Evolutionary conservation across 306 rosid genomes (phyloP).

Genomic region (Prunus mume): DNA sequence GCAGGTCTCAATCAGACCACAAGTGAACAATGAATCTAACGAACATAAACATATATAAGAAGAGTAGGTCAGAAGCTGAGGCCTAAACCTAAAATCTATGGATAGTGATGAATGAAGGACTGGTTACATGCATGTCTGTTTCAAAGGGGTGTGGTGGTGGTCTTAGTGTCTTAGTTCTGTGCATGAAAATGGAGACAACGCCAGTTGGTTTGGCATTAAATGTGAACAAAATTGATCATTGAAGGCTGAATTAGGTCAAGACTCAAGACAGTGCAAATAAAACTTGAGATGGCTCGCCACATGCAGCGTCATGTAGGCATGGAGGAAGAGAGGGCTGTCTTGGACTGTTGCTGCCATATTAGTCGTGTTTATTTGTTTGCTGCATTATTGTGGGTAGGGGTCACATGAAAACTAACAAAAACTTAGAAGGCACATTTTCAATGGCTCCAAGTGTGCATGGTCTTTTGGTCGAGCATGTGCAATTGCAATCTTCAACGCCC

Average conservation of each 20-base stretch:
- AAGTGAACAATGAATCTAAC: background rate
- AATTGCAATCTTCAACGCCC: background rate
- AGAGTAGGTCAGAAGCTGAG: background rate
- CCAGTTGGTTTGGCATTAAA: constrained; percentile 10
- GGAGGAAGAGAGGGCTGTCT: constrained; percentile 15
- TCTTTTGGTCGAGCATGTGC: constrained; percentile 9
- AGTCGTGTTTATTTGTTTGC: background rate
- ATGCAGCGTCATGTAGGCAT: constrained; percentile 23
- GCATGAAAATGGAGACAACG: constrained; percentile 9
- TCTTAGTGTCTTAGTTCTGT: background rate
- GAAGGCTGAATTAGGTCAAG: background rate
- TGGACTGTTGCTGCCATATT: constrained; percentile 29
- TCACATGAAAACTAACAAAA: background rate
- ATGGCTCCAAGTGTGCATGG: constrained; percentile 16
- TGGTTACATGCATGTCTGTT: constrained; percentile 6
- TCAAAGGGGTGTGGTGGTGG: constrained; percentile 1
- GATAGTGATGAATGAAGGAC: background rate
- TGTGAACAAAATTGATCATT: background rate
- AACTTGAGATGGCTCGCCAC: constrained; percentile 6
- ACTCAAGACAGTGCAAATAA: background rate
- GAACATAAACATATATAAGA: background rate
- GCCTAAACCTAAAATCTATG: background rate
- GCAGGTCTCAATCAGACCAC: background rate
- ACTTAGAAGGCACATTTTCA: background rate
- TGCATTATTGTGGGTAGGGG: constrained; percentile 36